Conservation (phyloP, 192 early-diverging fungal genomes). For the Jimgerdemannia lactiflua region DNA sequence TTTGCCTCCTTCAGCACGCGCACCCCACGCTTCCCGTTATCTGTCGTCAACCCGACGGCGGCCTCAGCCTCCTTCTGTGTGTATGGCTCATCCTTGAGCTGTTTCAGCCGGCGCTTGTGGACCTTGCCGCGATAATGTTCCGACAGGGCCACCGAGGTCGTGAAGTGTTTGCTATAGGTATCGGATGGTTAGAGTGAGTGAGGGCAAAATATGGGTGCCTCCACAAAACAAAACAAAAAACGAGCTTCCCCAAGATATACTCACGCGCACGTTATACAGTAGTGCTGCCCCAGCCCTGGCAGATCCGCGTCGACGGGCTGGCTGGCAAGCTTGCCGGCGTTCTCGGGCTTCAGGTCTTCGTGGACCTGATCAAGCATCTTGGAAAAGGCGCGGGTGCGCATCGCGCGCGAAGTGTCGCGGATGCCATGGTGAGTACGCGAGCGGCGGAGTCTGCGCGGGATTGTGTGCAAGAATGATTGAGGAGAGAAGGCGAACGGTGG, state of each 20-base stretch:
- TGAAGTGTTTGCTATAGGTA: slow-evolving; percentile 65
- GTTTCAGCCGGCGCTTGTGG: slow-evolving; percentile 86
- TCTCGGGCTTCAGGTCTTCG: slow-evolving; percentile 78
- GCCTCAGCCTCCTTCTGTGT: slow-evolving; percentile 84
- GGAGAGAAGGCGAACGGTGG: too few species aligned
- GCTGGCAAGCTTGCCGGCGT: slow-evolving; percentile 57
- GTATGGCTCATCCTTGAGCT: slow-evolving; percentile 81
- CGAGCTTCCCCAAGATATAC: slow-evolving; percentile 6
- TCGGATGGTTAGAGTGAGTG: too few species aligned
- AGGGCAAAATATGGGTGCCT: background rate
- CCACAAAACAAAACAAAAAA: background rate
- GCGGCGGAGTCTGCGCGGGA: slow-evolving; percentile 39
- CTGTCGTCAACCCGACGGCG: slow-evolving; percentile 24
- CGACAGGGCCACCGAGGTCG: slow-evolving; percentile 52
- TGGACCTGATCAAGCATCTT: slow-evolving; percentile 97
- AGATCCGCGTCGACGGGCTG: slow-evolving; percentile 75
- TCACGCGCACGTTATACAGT: slow-evolving; percentile 81
- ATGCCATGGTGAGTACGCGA: slow-evolving; percentile 57
- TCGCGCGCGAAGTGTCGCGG: slow-evolving; percentile 77
- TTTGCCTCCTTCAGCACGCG: background rate
- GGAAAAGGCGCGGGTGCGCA: slow-evolving; percentile 79
- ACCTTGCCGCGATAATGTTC: slow-evolving; percentile 76
- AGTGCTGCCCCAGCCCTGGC: slow-evolving; percentile 89
- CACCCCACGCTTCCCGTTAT: slow-evolving; percentile 34
- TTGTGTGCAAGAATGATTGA: too few species aligned